Evolutionary conservation across 805 yeast genomes (phyloP), one percentile per base, ranked within the genome.

Genomic region (Metschnikowia henanensis): DNA sequence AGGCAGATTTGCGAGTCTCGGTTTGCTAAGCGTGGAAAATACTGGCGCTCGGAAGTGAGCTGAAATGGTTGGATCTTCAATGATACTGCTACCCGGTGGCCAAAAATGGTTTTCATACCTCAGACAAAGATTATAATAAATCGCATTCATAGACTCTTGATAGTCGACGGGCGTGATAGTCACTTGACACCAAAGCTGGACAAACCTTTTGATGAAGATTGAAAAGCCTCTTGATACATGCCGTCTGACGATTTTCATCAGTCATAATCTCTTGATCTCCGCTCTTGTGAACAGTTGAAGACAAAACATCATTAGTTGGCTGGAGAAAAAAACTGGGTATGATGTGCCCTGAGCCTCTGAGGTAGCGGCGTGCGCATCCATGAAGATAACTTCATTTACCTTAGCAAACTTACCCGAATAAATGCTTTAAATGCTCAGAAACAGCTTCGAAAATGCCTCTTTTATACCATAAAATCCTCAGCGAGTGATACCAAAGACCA

Each of bases 41-140:
- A 31, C n/a, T 30, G 41, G 23, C 30, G 25, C 12, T 21, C 17
- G 13, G 41, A 20, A n/a, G 30, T 17, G 6, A 10, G 36, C 17
- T 21, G 6, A 10, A 30, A 23, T 18, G 41, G 41, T 4, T 31
- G 41, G 36, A 31, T 36, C 21, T n/a, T 12, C 20, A 23, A 38
- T 30, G 18, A 23, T 6, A 17, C 23, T 6, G 36, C 36, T 0
- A 13, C 31, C 6, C 10, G 18, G 13, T 30, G 41, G 41, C 36
- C 31, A 20, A 17, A 38, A 31, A 38, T 21, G 18, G n/a, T 35
- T 5, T 35, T 35, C 15, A 22, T 22, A 3, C 37, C 37, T n/a
- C 12, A 34, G 19, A 34, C 18, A 21, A 15, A 5, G 20, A 4
- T 29, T 22, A 12, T 6, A 8, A n/a, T 12, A 4, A 34, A 22